Base-by-base conservation (phyloP, 495 filamentous ascomycete genomes). In the Lophiostoma macrostomum region DNA sequence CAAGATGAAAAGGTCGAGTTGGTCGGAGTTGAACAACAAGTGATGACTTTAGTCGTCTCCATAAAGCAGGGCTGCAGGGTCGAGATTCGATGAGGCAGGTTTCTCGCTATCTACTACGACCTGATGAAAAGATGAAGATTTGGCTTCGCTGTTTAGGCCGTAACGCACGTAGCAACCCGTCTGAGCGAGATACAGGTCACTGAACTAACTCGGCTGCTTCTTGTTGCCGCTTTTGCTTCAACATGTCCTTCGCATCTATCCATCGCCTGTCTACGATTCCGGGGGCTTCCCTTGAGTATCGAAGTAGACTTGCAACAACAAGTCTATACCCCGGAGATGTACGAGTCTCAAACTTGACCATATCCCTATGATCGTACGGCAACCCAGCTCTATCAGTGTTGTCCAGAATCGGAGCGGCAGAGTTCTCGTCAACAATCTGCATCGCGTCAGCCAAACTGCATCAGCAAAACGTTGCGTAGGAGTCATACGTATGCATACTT, bases 301-400 rank as follows among this genome's bases (percentile, higher is more conserved):
- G 78, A 31, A 80, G 74, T 11, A 95, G 71, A 0, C 84, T 83
- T 27, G 84, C 86, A 1, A 83, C 81, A 12, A 95, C 76, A 14
- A 83, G 82, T 35, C 82, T 77, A 58, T 84, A 95, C 1, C 89
- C 89, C 0, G 88, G 83, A 0, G 88, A 76, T 49, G 74, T 80
- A 18, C 80, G 77, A 56, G 80, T 81, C 25, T 86, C 83, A 55
- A 93, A 95, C 62, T 89, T 93, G 73, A 83, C 90, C 87, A 95
- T 93, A 29, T 80, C 76, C n/a, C 83, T 85, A 65, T 95, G 89
- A n/a, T 80, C 84, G 1, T 86, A 83, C 58, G 91, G 85, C 38
- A 95, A 88, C 12, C 85, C 84, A 60, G 84, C 87, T 38, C 85
- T 82, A 47, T 82, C 81, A 0, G 87, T 86, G 47, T 86, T 84